Evolutionary conservation across 176 grass and related monocot genomes (phyloP), one percentile per base, ranked within the genome.

Genomic region (Avena sativa): DNA sequence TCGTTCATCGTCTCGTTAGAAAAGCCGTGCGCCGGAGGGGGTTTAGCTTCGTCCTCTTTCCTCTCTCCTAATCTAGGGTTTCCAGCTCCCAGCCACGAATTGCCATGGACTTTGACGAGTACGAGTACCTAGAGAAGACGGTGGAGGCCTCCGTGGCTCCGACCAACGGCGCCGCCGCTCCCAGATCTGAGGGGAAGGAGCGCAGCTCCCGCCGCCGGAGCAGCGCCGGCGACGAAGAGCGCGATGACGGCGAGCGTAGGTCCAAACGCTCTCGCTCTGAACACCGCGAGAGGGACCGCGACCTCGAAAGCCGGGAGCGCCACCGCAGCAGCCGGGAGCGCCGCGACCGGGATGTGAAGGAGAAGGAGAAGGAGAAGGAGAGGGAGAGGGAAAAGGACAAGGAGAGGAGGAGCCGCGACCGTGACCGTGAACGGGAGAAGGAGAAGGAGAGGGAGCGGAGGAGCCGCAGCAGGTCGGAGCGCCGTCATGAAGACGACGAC

Each of bases 111-210:
- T 99, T 99, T 89, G 97, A 99, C 73, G 97, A 99, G 90, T 99
- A 96, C 89, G 97, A 99, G 66, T 99, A 99, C 81, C 78, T 99
- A 26, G 97, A 99, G 82, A 99, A 96, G 92, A 82, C 92, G 58
- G 97, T 99, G 12, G 97, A 94, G 79, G 79, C 77, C 9, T 85
- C 89, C 10, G 78, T 52, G 32, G 55, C 70, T 4, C 80, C 56
- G 72, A 68, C 89, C 17, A 96, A 96, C 86, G 96, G 95, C 38
- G 34, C 72, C 17, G 55, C 52, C 14, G 15, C 52, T 17, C 52
- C 15, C 20, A 63, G 74, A 34, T 79, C 84, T 16, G 86, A 70
- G 30, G 89, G 83, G 72, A 94, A 96, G 87, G 94, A 94, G 34
- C 81, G 91, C 20, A 67, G 76, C 69, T 91, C 89, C 26, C 92